Evolutionary conservation across 345 rosid species (phyloP), one percentile per base, ranked within the genome.

Genomic region (Brassica nigra): DNA sequence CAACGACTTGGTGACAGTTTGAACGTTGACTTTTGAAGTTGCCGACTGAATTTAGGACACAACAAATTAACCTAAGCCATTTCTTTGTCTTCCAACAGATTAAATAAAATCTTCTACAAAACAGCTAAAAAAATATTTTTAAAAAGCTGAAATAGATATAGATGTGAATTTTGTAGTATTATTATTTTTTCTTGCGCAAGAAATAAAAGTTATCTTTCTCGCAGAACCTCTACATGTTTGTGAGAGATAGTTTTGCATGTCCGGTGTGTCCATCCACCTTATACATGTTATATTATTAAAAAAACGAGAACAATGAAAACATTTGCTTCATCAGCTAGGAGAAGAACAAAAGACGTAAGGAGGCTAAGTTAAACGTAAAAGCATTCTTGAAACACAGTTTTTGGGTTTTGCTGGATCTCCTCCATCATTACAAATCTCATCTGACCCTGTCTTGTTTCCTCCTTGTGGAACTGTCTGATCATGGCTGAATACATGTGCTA

Each of bases 321-420:
- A 37, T 37, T 8, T 8, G 71, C 90, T 8, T 87, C 89, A 33
- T 83, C 87, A n/a, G 82, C 90, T 20, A 80, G 89, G 66, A 84
- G 86, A 73, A 84, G 86, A 74, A 75, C 65, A 14, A 84, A 85
- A 34, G 83, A 75, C 70, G 80, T 83, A 52, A 83, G 90, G 76
- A 84, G 93, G 80, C 70, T 89, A 78, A 81, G 83, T 15, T 83
- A 71, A 71, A 39, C 11, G 28, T 8, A 16, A 65, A 6, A 31
- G 3, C 39, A 2, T 31, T 57, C 49, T 71, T 55, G 6, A 54
- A 68, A 66, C 42, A 36, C 55, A 11, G 29, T 66, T 34, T 9
- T 23, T 23, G 27, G 8, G 47, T 39, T 39, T 39, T 10, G 47
- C 47, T 39, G 47, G 16, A 61, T 69, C 69, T 70, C 29, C 69